Percentiles rank a stretch among this genome's conserved stretches.
Evolutionary conservation across 495 filamentous ascomycete genomes (phyloP).

Genomic region (Letharia lupina): DNA sequence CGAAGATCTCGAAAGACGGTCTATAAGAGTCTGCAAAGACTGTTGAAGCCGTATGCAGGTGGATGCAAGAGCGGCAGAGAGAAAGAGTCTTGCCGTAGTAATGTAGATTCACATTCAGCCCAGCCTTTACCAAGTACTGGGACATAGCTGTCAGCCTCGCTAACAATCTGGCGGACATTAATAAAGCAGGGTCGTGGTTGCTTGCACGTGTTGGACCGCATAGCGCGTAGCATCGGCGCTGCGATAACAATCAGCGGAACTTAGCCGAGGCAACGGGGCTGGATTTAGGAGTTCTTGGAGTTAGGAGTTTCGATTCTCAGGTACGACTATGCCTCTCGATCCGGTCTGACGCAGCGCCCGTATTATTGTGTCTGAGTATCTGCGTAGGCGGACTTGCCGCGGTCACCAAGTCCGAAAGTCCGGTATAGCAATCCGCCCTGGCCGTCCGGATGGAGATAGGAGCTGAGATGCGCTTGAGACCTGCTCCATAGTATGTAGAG

Average conservation of each 20-base stretch:
- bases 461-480: constrained; percentile 11
- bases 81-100: constrained; percentile 8
- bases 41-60: constrained; percentile 10
- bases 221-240: constrained; percentile 9
- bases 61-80: constrained; percentile 8
- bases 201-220: constrained; percentile 13
- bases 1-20: constrained; percentile 4
- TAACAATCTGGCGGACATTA: constrained; percentile 12
- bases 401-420: constrained; percentile 15
- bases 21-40: constrained; percentile 10
- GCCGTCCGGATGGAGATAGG: constrained; percentile 10
- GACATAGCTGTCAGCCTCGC: constrained; percentile 13
- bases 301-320: constrained; percentile 12
- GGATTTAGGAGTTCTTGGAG: constrained; percentile 9
- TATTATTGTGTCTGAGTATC: constrained; percentile 8
- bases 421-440: constrained; percentile 1
- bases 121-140: constrained; percentile 10
- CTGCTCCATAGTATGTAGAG: constrained; percentile 9
- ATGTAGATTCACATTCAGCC: constrained; percentile 12
- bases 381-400: constrained; percentile 12
- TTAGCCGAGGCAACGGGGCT: constrained; percentile 10
- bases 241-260: constrained; percentile 4
- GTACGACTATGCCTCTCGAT: constrained; percentile 9
- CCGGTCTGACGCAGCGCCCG: constrained; percentile 8
- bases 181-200: constrained; percentile 9